A percentile compares a stretch with the other conserved stretches of the same genome.
Evolutionary conservation across 2,329 filamentous ascomycete genomes (phyloP).

Genomic region (Aschersonia sp.): DNA sequence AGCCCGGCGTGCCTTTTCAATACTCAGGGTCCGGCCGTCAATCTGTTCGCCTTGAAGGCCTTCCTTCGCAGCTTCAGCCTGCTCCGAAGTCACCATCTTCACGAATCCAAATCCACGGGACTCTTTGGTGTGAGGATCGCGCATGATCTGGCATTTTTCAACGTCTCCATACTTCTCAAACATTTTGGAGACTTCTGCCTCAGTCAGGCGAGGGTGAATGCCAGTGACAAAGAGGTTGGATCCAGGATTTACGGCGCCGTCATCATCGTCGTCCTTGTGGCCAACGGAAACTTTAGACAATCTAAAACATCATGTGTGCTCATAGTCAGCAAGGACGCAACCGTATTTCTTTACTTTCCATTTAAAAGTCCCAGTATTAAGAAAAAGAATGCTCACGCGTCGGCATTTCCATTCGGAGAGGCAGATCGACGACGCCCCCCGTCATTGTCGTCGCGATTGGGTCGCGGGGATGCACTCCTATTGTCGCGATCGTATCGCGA

Average conservation of each 20-base stretch:
- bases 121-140: conserved; percentile 95
- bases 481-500: conserved; percentile 53
- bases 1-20: conserved; percentile 94
- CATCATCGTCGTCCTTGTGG: conserved; percentile 48
- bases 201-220: conserved; percentile 82
- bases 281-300: conserved; percentile 38
- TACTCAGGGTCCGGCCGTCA: conserved; percentile 90
- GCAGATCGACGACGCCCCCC: conserved; percentile 46
- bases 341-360: too few species aligned
- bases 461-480: conserved; percentile 50
- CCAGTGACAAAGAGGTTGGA: conserved; percentile 98
- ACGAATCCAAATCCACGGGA: conserved; percentile 98
- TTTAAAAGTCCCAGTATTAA: neutral
- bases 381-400: conserved; percentile 10
- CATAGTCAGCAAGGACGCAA: too few species aligned
- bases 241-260: conserved; percentile 71
- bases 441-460: conserved; percentile 44
- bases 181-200: conserved; percentile 81
- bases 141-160: conserved; percentile 99
- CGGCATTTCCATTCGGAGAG: conserved; percentile 38
- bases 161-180: conserved; percentile 99
- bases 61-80: conserved; percentile 94
- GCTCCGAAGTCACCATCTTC: conserved; percentile 92
- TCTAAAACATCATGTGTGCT: conserved; percentile 11
- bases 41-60: conserved; percentile 89